Evolutionary conservation across 2,329 filamentous ascomycete species (phyloP).

Genomic region (Epichloe sibirici): DNA sequence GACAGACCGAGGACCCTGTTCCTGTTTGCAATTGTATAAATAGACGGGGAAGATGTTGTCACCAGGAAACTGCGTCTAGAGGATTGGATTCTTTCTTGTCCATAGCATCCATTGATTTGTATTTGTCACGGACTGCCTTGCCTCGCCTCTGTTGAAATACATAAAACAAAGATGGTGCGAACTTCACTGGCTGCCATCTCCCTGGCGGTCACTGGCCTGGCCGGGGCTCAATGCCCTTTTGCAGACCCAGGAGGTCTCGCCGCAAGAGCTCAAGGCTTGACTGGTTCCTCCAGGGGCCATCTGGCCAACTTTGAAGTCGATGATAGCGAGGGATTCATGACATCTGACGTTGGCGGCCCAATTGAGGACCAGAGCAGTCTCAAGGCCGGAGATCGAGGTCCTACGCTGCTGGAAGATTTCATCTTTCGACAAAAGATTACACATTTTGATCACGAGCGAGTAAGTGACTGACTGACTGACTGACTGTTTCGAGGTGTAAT

Average conservation of each 20-base stretch:
- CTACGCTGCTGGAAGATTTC: constrained; percentile 60
- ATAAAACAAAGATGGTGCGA: constrained; percentile 14
- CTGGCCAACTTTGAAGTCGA: constrained; percentile 31
- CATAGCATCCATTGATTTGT: neutral
- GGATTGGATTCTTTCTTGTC: neutral
- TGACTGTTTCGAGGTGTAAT: neutral
- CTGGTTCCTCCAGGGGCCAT: constrained; percentile 17
- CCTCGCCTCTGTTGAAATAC: neutral
- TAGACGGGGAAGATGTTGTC: neutral
- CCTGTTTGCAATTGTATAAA: neutral
- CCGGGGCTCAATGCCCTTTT: constrained; percentile 21
- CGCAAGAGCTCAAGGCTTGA: constrained; percentile 12
- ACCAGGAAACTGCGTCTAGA: neutral
- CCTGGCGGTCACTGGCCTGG: constrained; percentile 16
- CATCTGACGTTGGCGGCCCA: constrained; percentile 55
- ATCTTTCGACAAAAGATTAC: constrained; percentile 62
- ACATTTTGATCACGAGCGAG: constrained; percentile 59
- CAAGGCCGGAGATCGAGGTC: constrained; percentile 53
- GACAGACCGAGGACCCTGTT: neutral
- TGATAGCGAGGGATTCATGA: constrained; percentile 44
- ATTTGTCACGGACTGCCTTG: no score
- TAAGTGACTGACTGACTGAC: constrained; percentile 20
- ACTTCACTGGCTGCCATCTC: constrained; percentile 11
- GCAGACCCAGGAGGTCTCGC: constrained; percentile 16
- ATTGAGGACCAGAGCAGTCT: constrained; percentile 56